Evolutionary conservation across 805 yeast genomes (phyloP).

Genomic region (Saccharomycopsis lassenensis): DNA sequence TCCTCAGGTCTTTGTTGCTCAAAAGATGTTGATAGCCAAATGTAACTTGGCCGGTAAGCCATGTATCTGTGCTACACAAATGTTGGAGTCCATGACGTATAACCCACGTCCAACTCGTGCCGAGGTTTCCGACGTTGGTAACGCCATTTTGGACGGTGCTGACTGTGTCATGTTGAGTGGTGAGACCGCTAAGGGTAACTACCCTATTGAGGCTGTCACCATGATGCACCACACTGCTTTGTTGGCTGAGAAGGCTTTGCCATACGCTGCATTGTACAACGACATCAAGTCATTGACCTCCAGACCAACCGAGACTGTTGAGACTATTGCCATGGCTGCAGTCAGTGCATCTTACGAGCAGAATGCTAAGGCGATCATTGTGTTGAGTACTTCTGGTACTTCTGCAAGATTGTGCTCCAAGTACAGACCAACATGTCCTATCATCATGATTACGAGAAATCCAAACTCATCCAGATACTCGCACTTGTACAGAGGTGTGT

Average conservation of each 20-base stretch:
- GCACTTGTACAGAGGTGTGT: slow-evolving; percentile 97
- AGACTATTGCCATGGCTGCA: slow-evolving; percentile 95
- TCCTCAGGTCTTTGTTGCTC: slow-evolving; percentile 95
- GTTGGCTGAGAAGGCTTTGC: slow-evolving; percentile 93
- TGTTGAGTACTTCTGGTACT: slow-evolving; percentile 87
- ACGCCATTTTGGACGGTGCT: slow-evolving; percentile 98
- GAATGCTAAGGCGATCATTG: slow-evolving; percentile 92
- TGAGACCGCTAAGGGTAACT: slow-evolving; percentile 99
- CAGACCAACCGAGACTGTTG: slow-evolving; percentile 86
- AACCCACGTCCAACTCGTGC: slow-evolving; percentile 99
- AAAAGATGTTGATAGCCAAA: slow-evolving; percentile 97
- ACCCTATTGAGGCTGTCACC: slow-evolving; percentile 94
- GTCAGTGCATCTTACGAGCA: slow-evolving; percentile 95
- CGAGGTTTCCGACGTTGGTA: slow-evolving; percentile 98
- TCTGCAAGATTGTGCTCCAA: slow-evolving; percentile 95
- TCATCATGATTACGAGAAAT: slow-evolving; percentile 96
- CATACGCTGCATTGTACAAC: slow-evolving; percentile 74
- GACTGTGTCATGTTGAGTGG: slow-evolving; percentile 99
- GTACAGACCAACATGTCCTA: slow-evolving; percentile 96
- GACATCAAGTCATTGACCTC: slow-evolving; percentile 79
- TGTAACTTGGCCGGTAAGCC: slow-evolving; percentile 99
- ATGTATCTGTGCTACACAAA: slow-evolving; percentile 98
- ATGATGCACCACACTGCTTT: slow-evolving; percentile 98
- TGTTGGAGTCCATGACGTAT: slow-evolving; percentile 99
- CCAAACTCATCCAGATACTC: slow-evolving; percentile 86